Evolutionary conservation across 805 yeast genomes (phyloP), one percentile per base, ranked within the genome.

Genomic region (Suhomyces canberraensis): DNA sequence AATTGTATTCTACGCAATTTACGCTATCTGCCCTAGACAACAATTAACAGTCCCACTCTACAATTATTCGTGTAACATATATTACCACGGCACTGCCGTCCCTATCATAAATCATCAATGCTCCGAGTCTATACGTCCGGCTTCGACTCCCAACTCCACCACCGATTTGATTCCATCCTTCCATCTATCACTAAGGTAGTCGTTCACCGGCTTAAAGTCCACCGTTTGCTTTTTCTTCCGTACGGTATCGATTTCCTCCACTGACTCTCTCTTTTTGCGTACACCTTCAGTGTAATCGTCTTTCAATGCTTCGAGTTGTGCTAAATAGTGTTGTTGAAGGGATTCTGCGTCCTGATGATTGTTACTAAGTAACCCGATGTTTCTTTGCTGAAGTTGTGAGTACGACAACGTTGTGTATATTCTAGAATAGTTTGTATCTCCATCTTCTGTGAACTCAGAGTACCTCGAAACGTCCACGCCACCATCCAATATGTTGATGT

Each of bases 181-280:
- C 83, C 84, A 78, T 46, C 75, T 59, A 8, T 64, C 60, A n/a
- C 60, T 53, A 36, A 76, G 56, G 39, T 71, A 72, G 21, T 66
- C 68, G 37, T 70, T 51, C 17, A 67, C 62, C 0, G 78, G 76
- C 43, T 62, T 60, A 39, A 41, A 36, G 33, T 44, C 45, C 11
- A 50, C 51, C 3, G 47, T 20, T 52, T 79, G 80, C 32, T 66
- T 49, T 21, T 51, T 53, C 43, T 71, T 65, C 16, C 87, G 54
- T 16, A 57, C 58, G 9, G 35, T 42, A 31, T 71, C 66, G 11
- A 76, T 37, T 4, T 69, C 75, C 4, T 72, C 73, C 7, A 76
- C 57, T 30, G 54, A 59, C 33, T 54, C 56, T 29, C 73, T 51
- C 46, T 79, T 77, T 31, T 37, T 34, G 47, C 21, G 51, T 40